Base-by-base conservation (phyloP, 352 stramenopile genomes). In the Globisporangium emineosum region DNA sequence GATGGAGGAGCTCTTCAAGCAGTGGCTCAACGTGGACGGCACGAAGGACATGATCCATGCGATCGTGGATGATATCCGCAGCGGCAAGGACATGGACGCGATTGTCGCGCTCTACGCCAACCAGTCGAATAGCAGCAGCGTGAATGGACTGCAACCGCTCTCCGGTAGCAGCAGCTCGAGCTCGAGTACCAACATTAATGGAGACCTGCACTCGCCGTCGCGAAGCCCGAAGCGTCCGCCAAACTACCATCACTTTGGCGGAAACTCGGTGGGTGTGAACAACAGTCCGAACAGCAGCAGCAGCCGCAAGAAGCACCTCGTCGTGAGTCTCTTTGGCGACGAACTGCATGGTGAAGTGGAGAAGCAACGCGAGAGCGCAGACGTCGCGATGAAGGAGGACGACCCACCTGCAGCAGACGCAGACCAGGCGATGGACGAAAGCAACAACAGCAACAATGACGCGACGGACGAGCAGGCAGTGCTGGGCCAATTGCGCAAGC, bases 1-100 rank as follows among this genome's bases (percentile, higher is more conserved):
- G 72, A 93, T 95, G 86, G 86, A 95, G 67, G 84, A 95, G 60
- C 74, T 95, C 4, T 95, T 93, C 62, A 81, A 84, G 30, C 83
- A 92, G 67, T 95, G 85, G 84, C 81, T 95, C n/a, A 93, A 89
- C 57, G 77, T 91, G 23, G 86, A 95, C 50, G 78, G 81, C 57
- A 93, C 86, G 35, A 89, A 91, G 65, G 83, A 92, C 60, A 88
- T 93, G 79, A 95, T 95, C 65, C 83, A 91, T 60, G 77, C 69
- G 33, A 79, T 95, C 54, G 85, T 93, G 51, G 78, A 86, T 7
- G 84, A 95, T 65, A 73, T 93, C 58, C 81, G 85, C n/a, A 80
- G 73, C 53, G 84, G 83, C 37, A 89, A 88, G 55, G 85, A 88
- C 55, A 75, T 93, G 35, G 76, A 83, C 45, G 37, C 80, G 33